phyloP scores from a whole-genome alignment of 768 basidiomycete species.

The Galerina sulciceps region DNA sequence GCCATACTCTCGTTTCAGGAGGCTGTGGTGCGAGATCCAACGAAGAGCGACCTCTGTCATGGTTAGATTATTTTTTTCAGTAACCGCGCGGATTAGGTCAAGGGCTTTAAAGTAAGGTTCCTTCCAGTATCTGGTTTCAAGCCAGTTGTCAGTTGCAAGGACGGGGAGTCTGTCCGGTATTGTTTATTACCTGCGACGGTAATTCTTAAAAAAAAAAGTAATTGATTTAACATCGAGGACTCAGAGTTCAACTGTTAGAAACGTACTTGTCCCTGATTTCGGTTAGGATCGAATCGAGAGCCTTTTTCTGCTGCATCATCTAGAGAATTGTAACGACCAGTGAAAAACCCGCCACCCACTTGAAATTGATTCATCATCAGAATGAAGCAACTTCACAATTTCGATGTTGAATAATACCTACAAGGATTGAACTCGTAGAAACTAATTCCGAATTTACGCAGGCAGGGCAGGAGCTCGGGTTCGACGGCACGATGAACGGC shows the following conservation, averaged over 20 bases:
- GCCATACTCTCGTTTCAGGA: slow-evolving; percentile 48
- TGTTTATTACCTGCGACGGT: slow-evolving; percentile 37
- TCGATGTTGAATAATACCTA: slow-evolving; percentile 23
- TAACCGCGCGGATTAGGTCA: slow-evolving; percentile 43
- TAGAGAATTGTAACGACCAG: slow-evolving; percentile 50
- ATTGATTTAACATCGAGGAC: background rate
- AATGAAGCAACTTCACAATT: background rate
- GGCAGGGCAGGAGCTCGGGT: slow-evolving; percentile 55
- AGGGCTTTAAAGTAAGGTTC: slow-evolving; percentile 56
- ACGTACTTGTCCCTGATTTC: slow-evolving; percentile 47
- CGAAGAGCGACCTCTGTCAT: slow-evolving; percentile 60
- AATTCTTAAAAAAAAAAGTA: slow-evolving; percentile 32
- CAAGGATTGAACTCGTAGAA: slow-evolving; percentile 62
- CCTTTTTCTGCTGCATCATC: slow-evolving; percentile 50
- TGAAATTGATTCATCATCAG: slow-evolving; percentile 18
- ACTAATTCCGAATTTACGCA: slow-evolving; percentile 59
- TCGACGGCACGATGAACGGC: slow-evolving; percentile 44
- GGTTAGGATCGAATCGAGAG: slow-evolving; percentile 58
- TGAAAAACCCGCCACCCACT: slow-evolving; percentile 66
- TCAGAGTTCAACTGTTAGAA: background rate
- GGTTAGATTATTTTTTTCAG: slow-evolving; percentile 48
- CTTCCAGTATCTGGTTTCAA: slow-evolving; percentile 51
- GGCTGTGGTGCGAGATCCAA: slow-evolving; percentile 66
- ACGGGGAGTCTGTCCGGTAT: slow-evolving; percentile 18
- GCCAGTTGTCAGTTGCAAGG: background rate